A percentile compares a stretch with the other conserved stretches of the same genome.
phyloP scores from a whole-genome alignment of 2,329 filamentous ascomycete genomes.

The Colletotrichum acutatum region DNA sequence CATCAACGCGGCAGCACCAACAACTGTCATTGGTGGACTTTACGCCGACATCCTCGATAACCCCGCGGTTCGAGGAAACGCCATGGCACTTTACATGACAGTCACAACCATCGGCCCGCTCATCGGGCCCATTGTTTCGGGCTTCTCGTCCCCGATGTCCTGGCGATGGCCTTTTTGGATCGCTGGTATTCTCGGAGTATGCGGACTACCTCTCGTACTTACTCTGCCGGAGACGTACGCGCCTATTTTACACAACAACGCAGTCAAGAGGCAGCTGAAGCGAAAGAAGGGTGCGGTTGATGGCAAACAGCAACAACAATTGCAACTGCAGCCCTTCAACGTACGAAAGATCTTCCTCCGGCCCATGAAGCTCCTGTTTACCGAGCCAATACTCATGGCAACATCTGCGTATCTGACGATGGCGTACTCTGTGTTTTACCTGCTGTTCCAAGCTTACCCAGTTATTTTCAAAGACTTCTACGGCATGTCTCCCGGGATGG shows the following conservation, averaged over 20 bases:
- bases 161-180: constrained; percentile 56
- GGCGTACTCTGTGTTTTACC: constrained; percentile 62
- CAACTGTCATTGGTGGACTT: constrained; percentile 46
- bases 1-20: constrained; percentile 47
- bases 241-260: constrained; percentile 61
- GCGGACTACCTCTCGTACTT: constrained; percentile 46
- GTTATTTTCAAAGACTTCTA: constrained; percentile 58
- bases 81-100: constrained; percentile 48
- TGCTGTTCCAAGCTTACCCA: constrained; percentile 63
- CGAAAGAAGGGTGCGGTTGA: constrained; percentile 56
- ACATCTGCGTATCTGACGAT: constrained; percentile 61
- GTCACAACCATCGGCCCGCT: constrained; percentile 49
- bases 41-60: constrained; percentile 48
- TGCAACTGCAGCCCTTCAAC: constrained; percentile 48
- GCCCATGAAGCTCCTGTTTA: constrained; percentile 58
- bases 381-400: constrained; percentile 61
- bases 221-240: constrained; percentile 59
- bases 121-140: constrained; percentile 62
- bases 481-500: constrained; percentile 57
- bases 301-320: constrained; percentile 44
- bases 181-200: constrained; percentile 43
- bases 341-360: constrained; percentile 60
- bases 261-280: constrained; percentile 58
- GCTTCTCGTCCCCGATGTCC: constrained; percentile 58
- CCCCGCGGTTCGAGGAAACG: constrained; percentile 45